phyloP scores from a whole-genome alignment of 2,329 filamentous ascomycete genomes.

The Xylaria sp. region DNA sequence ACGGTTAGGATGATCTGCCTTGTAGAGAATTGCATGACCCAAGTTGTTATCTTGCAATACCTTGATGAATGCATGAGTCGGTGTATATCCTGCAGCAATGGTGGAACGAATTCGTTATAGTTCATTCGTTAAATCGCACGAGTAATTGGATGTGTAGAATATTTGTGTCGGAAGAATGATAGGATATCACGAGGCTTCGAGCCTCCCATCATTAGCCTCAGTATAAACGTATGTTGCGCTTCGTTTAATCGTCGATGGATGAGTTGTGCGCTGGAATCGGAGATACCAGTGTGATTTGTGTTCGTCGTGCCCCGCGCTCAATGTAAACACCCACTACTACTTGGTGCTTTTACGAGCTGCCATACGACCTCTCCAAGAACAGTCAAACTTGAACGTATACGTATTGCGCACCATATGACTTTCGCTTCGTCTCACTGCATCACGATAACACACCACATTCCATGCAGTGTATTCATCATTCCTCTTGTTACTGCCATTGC shows the following conservation, averaged over 20 bases:
- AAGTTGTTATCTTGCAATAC: not conserved
- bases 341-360: too few relatives aligned
- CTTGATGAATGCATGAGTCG: not conserved
- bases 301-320: too few relatives aligned
- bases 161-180: not conserved
- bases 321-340: too few relatives aligned
- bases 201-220: not conserved
- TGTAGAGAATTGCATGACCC: not conserved
- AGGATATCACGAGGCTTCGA: not conserved
- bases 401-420: too few relatives aligned
- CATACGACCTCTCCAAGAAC: too few relatives aligned
- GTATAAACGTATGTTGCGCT: not conserved
- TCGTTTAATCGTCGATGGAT: not conserved
- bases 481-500: too few relatives aligned
- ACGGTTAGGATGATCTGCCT: not conserved
- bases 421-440: too few relatives aligned
- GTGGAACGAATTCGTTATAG: not conserved
- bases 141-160: not conserved
- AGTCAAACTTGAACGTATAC: too few relatives aligned
- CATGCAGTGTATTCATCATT: too few relatives aligned
- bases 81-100: not conserved
- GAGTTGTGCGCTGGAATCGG: not conserved
- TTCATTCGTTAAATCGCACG: not conserved
- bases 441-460: too few relatives aligned
- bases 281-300: not conserved